phyloP scores from a whole-genome alignment of 129 eudicot genomes.

The Escallonia herrerae region DNA sequence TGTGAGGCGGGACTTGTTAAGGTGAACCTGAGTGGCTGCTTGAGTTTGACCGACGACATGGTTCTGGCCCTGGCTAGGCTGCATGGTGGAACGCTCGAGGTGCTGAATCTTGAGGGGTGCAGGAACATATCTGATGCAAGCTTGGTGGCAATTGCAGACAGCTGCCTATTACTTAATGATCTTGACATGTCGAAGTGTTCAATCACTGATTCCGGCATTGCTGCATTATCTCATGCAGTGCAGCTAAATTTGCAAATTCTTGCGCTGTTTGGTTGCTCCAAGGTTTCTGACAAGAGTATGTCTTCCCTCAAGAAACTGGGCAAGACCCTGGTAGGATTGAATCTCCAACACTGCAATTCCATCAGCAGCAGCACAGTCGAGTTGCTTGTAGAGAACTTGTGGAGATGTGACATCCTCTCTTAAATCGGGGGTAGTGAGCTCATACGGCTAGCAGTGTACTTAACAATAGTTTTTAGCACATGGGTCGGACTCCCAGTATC shows the following conservation, averaged over 20 bases:
- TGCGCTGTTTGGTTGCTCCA: constrained; percentile 75
- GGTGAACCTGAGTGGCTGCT: constrained; percentile 60
- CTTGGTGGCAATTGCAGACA: constrained; percentile 50
- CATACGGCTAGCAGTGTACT: background rate
- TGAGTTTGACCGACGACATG: constrained; percentile 52
- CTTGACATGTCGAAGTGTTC: constrained; percentile 78
- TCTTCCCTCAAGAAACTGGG: constrained; percentile 58
- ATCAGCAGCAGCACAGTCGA: constrained; percentile 62
- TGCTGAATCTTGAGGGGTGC: constrained; percentile 79
- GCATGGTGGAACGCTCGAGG: constrained; percentile 68
- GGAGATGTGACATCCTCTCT: constrained; percentile 88
- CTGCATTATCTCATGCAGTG: constrained; percentile 47
- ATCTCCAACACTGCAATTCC: constrained; percentile 77
- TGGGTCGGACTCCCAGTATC: background rate
- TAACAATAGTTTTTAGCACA: background rate
- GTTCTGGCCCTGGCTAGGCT: constrained; percentile 43
- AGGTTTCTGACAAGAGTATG: constrained; percentile 59
- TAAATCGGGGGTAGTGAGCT: constrained; percentile 12
- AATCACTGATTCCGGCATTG: constrained; percentile 63
- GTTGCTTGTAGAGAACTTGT: constrained; percentile 52
- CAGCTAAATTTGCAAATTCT: constrained; percentile 57
- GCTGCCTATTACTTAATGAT: constrained; percentile 54
- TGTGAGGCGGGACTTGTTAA: constrained; percentile 56
- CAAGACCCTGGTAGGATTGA: constrained; percentile 57
- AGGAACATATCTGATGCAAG: constrained; percentile 62